Percentiles rank a stretch among this genome's conserved stretches.
phyloP scores from a whole-genome alignment of 2,329 filamentous ascomycete genomes.

The Waltergamsia citrina region DNA sequence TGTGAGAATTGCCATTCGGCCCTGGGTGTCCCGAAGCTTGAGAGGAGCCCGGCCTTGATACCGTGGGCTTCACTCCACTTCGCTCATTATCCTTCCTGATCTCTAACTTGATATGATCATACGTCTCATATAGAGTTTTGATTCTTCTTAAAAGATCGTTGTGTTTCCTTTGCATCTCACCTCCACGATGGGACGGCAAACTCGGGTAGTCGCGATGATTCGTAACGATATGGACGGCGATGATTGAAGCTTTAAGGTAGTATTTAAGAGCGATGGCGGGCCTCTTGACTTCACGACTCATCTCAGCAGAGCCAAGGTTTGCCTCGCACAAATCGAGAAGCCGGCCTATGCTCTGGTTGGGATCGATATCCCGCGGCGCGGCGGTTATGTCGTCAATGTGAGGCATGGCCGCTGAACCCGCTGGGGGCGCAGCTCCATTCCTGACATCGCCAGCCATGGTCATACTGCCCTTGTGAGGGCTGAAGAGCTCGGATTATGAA shows the following conservation, averaged over 20 bases:
- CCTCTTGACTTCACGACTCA: constrained; percentile 51
- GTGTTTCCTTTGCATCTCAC: constrained; percentile 37
- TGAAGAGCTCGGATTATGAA: too few species aligned
- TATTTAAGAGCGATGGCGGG: constrained; percentile 73
- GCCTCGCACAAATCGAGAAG: constrained; percentile 43
- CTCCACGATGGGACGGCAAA: constrained; percentile 43
- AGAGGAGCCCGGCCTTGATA: background rate
- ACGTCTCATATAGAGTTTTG: constrained; percentile 34
- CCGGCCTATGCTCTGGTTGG: constrained; percentile 40
- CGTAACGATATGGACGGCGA: constrained; percentile 68
- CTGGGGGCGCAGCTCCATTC: constrained; percentile 14
- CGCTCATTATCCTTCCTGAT: constrained; percentile 56
- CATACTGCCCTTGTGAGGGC: constrained; percentile 9
- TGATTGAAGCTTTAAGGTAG: constrained; percentile 73
- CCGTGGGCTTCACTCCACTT: constrained; percentile 44
- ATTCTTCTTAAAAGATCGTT: constrained; percentile 40
- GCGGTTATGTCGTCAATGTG: constrained; percentile 45
- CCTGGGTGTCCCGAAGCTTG: background rate
- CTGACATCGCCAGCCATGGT: constrained; percentile 16
- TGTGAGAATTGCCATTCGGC: too few species aligned
- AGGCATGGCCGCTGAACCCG: constrained; percentile 26
- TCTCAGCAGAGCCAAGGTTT: constrained; percentile 50
- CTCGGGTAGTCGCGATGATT: constrained; percentile 64
- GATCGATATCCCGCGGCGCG: constrained; percentile 34
- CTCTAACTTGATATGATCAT: constrained; percentile 46